Evolutionary conservation across 2,329 filamentous ascomycete species (phyloP).

Genomic region (Aspergillus fumigatus): DNA sequence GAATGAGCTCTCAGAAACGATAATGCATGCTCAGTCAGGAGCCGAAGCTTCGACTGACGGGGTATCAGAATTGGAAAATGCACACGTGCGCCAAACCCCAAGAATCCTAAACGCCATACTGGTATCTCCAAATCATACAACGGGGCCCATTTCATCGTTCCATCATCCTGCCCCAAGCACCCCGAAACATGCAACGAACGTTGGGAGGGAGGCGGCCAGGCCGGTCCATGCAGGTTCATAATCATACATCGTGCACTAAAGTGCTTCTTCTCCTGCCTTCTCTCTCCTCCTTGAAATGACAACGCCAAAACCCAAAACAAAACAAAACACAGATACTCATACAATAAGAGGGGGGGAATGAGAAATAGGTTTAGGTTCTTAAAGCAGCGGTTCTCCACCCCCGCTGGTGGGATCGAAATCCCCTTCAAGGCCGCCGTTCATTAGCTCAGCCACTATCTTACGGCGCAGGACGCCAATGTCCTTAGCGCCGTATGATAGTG

Average conservation of each 20-base stretch:
- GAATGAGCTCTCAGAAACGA: background rate
- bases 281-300: background rate
- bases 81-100: conserved; percentile 5
- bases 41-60: conserved; percentile 19
- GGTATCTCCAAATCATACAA: background rate
- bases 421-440: conserved; percentile 42
- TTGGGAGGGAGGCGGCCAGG: background rate
- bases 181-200: background rate
- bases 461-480: conserved; percentile 40
- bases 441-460: conserved; percentile 46
- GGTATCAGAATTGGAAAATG: conserved; percentile 16
- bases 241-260: background rate
- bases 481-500: conserved; percentile 36
- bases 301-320: background rate
- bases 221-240: background rate
- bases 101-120: conserved; percentile 1
- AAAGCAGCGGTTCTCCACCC: conserved; percentile 21
- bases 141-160: background rate
- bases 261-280: background rate
- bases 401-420: conserved; percentile 34
- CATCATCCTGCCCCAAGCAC: background rate
- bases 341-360: background rate
- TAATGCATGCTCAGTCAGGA: conserved; percentile 13
- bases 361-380: conserved; percentile 2
- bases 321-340: background rate